A percentile compares a stretch with the other conserved stretches of the same genome.
Conservation (phyloP, 495 filamentous ascomycete species). For the Thozetella sp. region DNA sequence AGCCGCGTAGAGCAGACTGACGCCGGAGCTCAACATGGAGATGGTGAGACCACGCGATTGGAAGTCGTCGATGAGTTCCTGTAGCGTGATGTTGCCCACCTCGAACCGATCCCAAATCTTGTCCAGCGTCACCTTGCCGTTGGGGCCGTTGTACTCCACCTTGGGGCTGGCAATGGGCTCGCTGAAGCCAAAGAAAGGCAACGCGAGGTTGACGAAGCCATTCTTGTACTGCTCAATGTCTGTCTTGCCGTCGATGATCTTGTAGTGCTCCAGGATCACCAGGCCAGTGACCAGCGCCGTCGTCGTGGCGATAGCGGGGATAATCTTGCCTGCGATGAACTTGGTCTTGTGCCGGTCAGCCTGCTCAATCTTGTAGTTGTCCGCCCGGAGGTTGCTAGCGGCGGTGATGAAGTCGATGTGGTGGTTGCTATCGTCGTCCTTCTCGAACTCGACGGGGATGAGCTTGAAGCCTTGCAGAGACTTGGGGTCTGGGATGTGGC, state of each 20-base stretch:
- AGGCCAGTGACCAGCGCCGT: constrained; percentile 95
- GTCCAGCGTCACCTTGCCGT: constrained; percentile 83
- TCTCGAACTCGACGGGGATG: constrained; percentile 95
- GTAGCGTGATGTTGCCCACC: constrained; percentile 80
- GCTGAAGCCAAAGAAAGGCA: constrained; percentile 98
- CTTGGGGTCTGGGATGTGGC: constrained; percentile 74
- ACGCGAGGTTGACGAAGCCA: constrained; percentile 94
- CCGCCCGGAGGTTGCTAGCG: constrained; percentile 92
- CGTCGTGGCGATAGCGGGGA: constrained; percentile 97
- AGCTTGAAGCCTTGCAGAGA: constrained; percentile 84
- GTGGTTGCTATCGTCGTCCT: constrained; percentile 97
- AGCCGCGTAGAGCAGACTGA: constrained; percentile 92
- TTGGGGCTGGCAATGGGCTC: constrained; percentile 94
- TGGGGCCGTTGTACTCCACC: constrained; percentile 76
- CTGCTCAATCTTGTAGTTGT: constrained; percentile 94
- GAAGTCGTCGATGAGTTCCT: constrained; percentile 82
- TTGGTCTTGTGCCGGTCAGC: constrained; percentile 98
- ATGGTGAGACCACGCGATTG: constrained; percentile 77
- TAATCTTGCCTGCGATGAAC: constrained; percentile 99
- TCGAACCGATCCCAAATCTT: constrained; percentile 99
- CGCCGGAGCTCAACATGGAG: constrained; percentile 93
- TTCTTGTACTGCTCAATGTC: constrained; percentile 99
- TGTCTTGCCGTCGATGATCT: constrained; percentile 92
- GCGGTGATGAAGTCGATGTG: constrained; percentile 99
- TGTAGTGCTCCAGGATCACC: constrained; percentile 91